Base-by-base conservation (phyloP, 2,329 filamentous ascomycete genomes). In the Sphaerulina musiva region DNA sequence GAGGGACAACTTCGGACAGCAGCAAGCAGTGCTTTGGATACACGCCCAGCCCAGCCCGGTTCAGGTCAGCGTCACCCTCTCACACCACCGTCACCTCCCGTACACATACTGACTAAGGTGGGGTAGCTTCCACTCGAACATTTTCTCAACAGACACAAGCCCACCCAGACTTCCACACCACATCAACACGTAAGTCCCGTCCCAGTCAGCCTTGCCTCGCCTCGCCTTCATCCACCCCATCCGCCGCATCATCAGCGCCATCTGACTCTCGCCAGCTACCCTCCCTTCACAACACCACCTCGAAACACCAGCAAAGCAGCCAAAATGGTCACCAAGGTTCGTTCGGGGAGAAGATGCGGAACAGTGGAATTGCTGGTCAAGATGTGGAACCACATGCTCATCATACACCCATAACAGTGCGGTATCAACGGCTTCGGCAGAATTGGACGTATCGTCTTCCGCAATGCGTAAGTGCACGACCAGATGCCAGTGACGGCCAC, bases 391-490 rank as follows among this genome's bases (percentile, higher is more conserved):
- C 56, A 54, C 48, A 56, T 49, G 51, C 58, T 62, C 45, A 62
- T 62, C 45, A 62, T 53, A 51, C 53, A 47, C 36, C 12, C 20
- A 40, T 6, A 26, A 40, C 53, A 95, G 84, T 89, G 95, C 74
- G 90, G 90, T 76, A 96, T 95, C 86, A 97, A 96, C 87, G 92
- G 93, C 77, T 98, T 98, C 82, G 93, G 93, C 80, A 91, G 93
- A 78, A 98, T 98, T 78, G 93, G 93, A 72, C 88, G 93, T 76
- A 96, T 98, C 76, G 83, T 97, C 81, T 93, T 97, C 87, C 89
- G 92, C 80, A 97, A 96, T 81, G 89, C 92, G 82, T 85, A 73
- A 74, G 81, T 82, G 46, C 10, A 36, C 36, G 3, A 29, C 29
- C 56, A 44, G 47, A 60, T 20, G 20, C 46, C 55, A 53, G 36